Percentiles rank a stretch among this genome's conserved stretches.
Evolutionary conservation across 371 early-diverging fungal species (phyloP).

Genomic region (Dinochytrium kinnereticum): DNA sequence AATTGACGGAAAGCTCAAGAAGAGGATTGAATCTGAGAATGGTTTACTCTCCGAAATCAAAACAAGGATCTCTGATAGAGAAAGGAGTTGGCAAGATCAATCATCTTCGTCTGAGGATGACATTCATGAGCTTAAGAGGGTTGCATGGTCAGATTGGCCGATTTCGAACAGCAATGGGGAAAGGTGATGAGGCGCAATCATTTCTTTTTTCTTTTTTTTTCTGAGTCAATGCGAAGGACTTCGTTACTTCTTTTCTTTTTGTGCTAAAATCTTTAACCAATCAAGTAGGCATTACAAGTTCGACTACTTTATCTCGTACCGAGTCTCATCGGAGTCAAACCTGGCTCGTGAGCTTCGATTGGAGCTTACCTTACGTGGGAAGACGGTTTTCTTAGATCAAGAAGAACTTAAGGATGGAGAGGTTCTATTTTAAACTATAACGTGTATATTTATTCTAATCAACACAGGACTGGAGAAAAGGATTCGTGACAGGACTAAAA

Average conservation of each 20-base stretch:
- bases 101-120: neutral
- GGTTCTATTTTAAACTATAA: neutral
- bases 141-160: slow-evolving; percentile 17
- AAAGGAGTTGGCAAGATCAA: slow-evolving; percentile 14
- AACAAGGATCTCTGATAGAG: neutral
- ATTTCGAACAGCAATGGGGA: too few species aligned
- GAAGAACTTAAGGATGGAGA: slow-evolving; percentile 25
- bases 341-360: slow-evolving; percentile 23
- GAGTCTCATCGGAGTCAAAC: slow-evolving; percentile 9
- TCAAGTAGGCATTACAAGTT: slow-evolving; percentile 17
- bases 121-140: neutral
- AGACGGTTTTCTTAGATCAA: slow-evolving; percentile 14
- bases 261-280: neutral
- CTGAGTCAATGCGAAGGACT: neutral
- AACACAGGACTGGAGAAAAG: slow-evolving; percentile 26
- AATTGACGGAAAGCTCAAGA: slow-evolving; percentile 1
- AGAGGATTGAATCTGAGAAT: neutral
- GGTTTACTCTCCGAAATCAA: neutral
- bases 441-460: neutral
- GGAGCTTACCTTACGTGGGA: neutral
- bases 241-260: too few species aligned
- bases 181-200: neutral
- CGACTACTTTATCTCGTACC: slow-evolving; percentile 30
- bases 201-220: too few species aligned
- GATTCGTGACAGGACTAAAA: slow-evolving; percentile 28